Percentiles rank a stretch among this genome's conserved stretches.
phyloP scores from a whole-genome alignment of 352 stramenopile genomes.

The Pythium graminicola region DNA sequence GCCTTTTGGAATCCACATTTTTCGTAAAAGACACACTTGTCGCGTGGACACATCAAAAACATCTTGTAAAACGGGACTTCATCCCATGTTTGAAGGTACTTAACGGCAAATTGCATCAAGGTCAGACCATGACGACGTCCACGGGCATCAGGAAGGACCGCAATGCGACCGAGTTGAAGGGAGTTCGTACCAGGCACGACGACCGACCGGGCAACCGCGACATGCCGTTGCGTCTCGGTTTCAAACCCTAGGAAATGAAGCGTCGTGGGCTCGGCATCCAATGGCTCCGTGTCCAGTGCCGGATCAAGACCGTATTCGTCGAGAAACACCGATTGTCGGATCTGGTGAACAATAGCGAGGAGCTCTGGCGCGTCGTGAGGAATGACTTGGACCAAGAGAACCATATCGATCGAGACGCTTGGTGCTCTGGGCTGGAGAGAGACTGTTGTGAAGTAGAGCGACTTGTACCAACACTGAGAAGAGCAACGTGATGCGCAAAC shows the following conservation, averaged over 20 bases:
- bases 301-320: conserved; percentile 15
- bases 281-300: conserved; percentile 15
- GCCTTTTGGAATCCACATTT: conserved; percentile 3
- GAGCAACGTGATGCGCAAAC: too few species aligned
- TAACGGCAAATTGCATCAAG: conserved; percentile 11
- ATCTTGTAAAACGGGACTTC: not conserved
- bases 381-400: not conserved
- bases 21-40: conserved; percentile 16
- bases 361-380: not conserved
- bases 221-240: conserved; percentile 8
- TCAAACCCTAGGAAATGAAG: conserved; percentile 18
- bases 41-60: conserved; percentile 14
- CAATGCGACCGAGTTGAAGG: conserved; percentile 13
- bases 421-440: not conserved
- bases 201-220: conserved; percentile 15
- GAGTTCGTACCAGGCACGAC: not conserved
- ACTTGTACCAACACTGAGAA: too few species aligned
- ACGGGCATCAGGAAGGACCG: conserved; percentile 2
- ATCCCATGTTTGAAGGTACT: conserved; percentile 2
- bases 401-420: not conserved
- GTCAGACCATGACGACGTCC: conserved; percentile 7
- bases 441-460: too few species aligned
- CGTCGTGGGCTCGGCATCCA: conserved; percentile 4
- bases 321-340: conserved; percentile 17
- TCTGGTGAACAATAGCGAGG: conserved; percentile 1